Conservation (phyloP, 2,329 filamentous ascomycete genomes). For the Albophoma yamanashiensis region DNA sequence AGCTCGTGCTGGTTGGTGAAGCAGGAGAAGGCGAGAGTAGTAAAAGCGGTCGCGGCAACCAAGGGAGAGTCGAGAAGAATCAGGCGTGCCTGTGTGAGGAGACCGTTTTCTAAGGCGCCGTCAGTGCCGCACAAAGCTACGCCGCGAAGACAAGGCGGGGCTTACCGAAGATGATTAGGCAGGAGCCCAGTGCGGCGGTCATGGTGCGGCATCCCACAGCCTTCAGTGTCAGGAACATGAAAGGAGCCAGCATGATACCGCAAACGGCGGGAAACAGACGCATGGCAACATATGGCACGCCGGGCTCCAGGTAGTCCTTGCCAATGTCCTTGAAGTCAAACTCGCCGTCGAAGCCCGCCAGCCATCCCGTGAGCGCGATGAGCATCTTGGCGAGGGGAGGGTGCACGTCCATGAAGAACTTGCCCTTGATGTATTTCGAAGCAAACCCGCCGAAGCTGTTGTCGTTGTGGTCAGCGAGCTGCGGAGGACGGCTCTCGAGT, state of each 20-base stretch:
- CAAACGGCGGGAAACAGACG: conserved; percentile 83
- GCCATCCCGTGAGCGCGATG: conserved; percentile 87
- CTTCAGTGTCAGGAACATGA: conserved; percentile 92
- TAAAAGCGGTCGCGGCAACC: conserved; percentile 86
- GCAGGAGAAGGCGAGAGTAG: conserved; percentile 77
- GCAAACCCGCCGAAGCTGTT: conserved; percentile 92
- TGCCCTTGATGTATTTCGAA: conserved; percentile 97
- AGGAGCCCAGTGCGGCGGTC: conserved; percentile 73
- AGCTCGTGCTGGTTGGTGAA: conserved; percentile 97
- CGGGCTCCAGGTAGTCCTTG: conserved; percentile 93
- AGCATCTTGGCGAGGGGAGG: conserved; percentile 93
- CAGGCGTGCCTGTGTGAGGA: conserved; percentile 87
- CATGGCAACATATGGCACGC: conserved; percentile 96
- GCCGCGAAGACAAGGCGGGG: conserved; percentile 12
- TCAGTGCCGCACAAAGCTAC: conserved; percentile 14
- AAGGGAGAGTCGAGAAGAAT: conserved; percentile 95
- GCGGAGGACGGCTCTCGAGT: not conserved
- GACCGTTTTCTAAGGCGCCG: conserved; percentile 65
- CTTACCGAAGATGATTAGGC: conserved; percentile 82
- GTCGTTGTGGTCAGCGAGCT: conserved; percentile 8
- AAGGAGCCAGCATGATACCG: conserved; percentile 79
- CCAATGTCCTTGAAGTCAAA: conserved; percentile 99
- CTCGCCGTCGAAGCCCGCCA: conserved; percentile 87
- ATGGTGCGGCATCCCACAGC: conserved; percentile 79
- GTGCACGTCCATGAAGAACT: conserved; percentile 99